phyloP scores from a whole-genome alignment of 2,329 filamentous ascomycete genomes.

The Dryadomyces quercivorus region DNA sequence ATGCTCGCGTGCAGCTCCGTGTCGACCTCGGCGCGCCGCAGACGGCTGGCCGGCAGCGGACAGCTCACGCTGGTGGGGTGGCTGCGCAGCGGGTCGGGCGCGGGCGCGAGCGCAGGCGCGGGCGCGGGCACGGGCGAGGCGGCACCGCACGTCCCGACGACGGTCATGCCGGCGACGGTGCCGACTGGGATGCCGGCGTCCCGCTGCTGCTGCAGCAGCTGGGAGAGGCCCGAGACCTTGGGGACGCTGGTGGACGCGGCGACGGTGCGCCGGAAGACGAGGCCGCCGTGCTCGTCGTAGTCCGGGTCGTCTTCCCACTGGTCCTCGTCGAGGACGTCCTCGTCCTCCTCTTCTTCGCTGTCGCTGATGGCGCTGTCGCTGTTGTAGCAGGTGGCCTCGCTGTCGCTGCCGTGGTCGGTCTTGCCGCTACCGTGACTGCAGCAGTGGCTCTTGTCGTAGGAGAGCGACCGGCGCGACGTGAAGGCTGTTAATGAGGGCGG shows the following conservation, averaged over 20 bases:
- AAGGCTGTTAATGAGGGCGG: conserved; percentile 4
- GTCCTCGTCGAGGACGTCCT: not conserved
- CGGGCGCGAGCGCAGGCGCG: too few relatives aligned
- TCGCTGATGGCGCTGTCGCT: conserved; percentile 3
- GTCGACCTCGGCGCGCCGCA: conserved; percentile 6
- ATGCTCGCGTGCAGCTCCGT: conserved; percentile 3
- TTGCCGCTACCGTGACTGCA: not conserved
- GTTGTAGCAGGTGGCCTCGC: not conserved
- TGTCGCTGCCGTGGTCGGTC: not conserved
- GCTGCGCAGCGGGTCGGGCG: conserved; percentile 7
- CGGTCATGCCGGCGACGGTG: not conserved
- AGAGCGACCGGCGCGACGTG: not conserved
- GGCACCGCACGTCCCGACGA: not conserved
- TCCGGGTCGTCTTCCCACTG: not conserved
- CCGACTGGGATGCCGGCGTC: not conserved
- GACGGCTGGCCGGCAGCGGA: not conserved
- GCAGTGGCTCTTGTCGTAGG: not conserved
- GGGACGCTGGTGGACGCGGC: not conserved
- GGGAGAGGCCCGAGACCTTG: not conserved
- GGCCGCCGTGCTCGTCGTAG: not conserved
- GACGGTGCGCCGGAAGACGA: not conserved
- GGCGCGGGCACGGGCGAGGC: not conserved
- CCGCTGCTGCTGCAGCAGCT: not conserved
- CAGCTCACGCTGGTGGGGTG: not conserved
- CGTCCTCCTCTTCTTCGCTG: not conserved